Percentiles rank a stretch among this genome's conserved stretches.
phyloP scores from a whole-genome alignment of 805 yeast species.

The Wickerhamiella parazyma region DNA sequence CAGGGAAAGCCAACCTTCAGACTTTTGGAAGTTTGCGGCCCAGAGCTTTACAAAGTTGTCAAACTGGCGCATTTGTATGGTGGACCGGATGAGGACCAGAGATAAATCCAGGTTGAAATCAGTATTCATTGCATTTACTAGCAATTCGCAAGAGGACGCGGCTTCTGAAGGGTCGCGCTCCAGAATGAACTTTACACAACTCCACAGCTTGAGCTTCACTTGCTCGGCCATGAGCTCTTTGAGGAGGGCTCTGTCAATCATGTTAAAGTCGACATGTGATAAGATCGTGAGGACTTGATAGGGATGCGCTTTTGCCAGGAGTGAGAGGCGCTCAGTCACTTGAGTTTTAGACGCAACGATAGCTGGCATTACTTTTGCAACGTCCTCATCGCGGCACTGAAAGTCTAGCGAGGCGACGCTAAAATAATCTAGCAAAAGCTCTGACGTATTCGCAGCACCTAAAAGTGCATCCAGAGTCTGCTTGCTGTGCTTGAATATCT shows the following conservation, averaged over 20 bases:
- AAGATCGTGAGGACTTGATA: slow-evolving; percentile 1
- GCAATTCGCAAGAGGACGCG: neutral
- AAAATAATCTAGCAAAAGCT: slow-evolving; percentile 2
- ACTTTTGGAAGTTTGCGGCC: neutral
- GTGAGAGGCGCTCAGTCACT: slow-evolving; percentile 9
- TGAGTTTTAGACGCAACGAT: slow-evolving; percentile 6
- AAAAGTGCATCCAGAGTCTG: neutral
- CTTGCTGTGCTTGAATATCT: slow-evolving; percentile 3
- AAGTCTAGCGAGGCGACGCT: neutral
- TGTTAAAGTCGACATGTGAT: neutral
- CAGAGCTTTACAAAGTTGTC: slow-evolving; percentile 1
- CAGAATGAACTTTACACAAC: neutral
- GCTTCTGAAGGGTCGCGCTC: neutral
- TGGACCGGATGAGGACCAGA: neutral
- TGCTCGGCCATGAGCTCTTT: neutral
- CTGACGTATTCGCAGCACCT: neutral
- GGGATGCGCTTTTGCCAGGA: slow-evolving; percentile 8
- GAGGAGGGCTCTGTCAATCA: slow-evolving; percentile 1
- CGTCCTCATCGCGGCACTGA: neutral
- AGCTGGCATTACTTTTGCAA: neutral
- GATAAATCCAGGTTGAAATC: slow-evolving; percentile 1
- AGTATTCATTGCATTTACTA: slow-evolving; percentile 1
- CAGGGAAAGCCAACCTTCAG: neutral
- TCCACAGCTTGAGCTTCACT: slow-evolving; percentile 1
- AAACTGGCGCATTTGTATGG: slow-evolving; percentile 8